Conservation (phyloP, 2,329 filamentous ascomycete genomes). For the Basipetospora sp. region DNA sequence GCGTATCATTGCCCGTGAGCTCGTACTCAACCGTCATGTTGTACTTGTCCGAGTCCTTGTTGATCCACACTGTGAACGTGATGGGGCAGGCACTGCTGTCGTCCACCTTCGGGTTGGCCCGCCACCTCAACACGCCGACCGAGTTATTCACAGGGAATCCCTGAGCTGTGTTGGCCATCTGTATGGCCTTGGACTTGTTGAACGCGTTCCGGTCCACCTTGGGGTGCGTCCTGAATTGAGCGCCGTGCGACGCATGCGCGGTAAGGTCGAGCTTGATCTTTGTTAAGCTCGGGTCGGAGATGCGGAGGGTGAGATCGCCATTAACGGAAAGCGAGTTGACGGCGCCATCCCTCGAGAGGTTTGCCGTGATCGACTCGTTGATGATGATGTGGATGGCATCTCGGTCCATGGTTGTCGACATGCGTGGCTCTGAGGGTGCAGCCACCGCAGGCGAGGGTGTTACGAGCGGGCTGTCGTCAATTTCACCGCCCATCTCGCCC, state of each 20-base stretch:
- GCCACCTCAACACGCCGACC: conserved; percentile 87
- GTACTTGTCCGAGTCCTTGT: conserved; percentile 69
- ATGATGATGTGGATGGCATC: conserved; percentile 81
- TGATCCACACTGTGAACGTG: conserved; percentile 95
- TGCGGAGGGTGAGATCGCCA: conserved; percentile 81
- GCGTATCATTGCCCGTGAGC: conserved; percentile 60
- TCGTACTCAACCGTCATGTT: conserved; percentile 95
- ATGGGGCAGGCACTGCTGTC: conserved; percentile 74
- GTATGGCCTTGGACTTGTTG: conserved; percentile 67
- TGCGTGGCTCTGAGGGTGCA: conserved; percentile 37
- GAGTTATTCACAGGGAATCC: conserved; percentile 91
- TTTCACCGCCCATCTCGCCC: conserved; percentile 76
- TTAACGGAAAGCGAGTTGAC: conserved; percentile 77
- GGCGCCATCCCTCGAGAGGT: conserved; percentile 73
- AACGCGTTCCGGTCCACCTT: conserved; percentile 88
- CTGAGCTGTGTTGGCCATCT: conserved; percentile 74
- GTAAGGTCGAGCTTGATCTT: conserved; percentile 78
- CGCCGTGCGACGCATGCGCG: conserved; percentile 64
- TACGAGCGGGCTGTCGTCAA: conserved; percentile 63
- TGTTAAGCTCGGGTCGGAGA: conserved; percentile 74
- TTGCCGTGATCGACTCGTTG: conserved; percentile 79
- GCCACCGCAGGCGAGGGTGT: conserved; percentile 35
- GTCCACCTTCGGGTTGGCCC: conserved; percentile 66
- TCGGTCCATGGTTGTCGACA: conserved; percentile 56
- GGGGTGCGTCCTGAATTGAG: conserved; percentile 87